Evolutionary conservation across 1,139 yeast species (phyloP), one percentile per base, ranked within the genome.

Genomic region (Candida dubliniensis): DNA sequence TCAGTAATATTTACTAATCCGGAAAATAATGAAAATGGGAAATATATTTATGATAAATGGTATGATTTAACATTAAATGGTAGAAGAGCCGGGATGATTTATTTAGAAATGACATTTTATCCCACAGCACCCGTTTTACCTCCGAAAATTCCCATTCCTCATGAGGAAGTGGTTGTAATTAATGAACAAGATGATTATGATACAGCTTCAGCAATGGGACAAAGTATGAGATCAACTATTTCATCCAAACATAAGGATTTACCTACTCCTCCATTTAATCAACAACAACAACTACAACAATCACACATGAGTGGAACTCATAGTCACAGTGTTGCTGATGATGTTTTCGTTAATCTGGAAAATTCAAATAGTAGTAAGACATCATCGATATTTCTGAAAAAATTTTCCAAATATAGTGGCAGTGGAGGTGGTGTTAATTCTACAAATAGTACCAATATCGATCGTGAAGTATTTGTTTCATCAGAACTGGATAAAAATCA

Each of bases 81-180:
- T n/a, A 78, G 82, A 55, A 81, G 87, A 44, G 96, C 97, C 1
- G 99, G 99, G 1, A 87, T 81, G 64, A 80, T 93, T 1, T 91
- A 84, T 62, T 67, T 95, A 44, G 98, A 93, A 58, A 84, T 93
- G 86, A 89, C 98, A 0, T 93, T 88, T 58, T 89, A 88, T 59
- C 95, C 96, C 0, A 64, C 75, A 13, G 74, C 79, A 1, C 83
- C 81, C 0, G 56, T 73, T 7, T 52, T 70, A 32, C 81, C 79
- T 2, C 76, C 78, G 2, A 74, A 74, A 47, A 45, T 70, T 8
- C 53, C 56, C 31, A 36, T 44, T 30, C 38, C 26, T 26, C 44
- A 34, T 18, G 44, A 43, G 23, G 29, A 36, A 10, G 40, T 42
- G 13, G 42, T 45, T 8, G 40, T 38, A 4, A 13, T 30, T 18